Base-by-base conservation (phyloP, 768 basidiomycete genomes). In the Bullera alba region DNA sequence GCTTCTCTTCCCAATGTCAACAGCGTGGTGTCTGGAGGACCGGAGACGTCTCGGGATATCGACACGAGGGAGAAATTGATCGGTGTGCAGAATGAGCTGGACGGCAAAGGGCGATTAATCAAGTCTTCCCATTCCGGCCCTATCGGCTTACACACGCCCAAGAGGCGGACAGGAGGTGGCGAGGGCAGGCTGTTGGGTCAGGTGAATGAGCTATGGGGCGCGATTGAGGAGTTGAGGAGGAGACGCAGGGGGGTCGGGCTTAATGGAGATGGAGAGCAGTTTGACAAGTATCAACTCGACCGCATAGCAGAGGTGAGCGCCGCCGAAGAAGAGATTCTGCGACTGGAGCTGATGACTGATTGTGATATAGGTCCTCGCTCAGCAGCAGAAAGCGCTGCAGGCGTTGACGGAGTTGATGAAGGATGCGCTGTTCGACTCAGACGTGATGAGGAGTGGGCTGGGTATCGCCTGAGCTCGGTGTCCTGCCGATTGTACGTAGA, bases 131-230 rank as follows among this genome's bases (percentile, higher is more conserved):
- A 47, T 42, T 43, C 21, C 22, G 26, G 38, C 19, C 16, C 25
- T 4, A 38, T 48, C 12, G 57, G 52, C 14, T 19, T 48, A 10
- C 26, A 52, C 16, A 22, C 41, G 23, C 27, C 27, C 15, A 25
- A 26, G 23, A 29, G 27, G 23, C 19, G 44, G 35, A 46, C 42
- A 34, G 42, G 39, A 2, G 49, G 45, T 25, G 53, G 60, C 5
- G 63, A 61, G 25, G 63, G 60, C 2, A 51, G 68, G 42, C 58
- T 72, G 59, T 57, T 67, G 37, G 67, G 63, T 1, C 61, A 65
- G 44, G 61, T 69, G 4, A 65, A 69, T 48, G 68, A 72, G 56
- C 58, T 72, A 0, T 70, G 70, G 70, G 70, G 62, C 12, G 42
- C 53, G 26, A 47, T 72, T 6, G 70, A 67, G 29, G 66, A 68